These are phyloP conservation scores for Rhizopogon vulgaris DNA, from an alignment of 768 basidiomycete genomes.

Conservation along the genomic window DNA sequence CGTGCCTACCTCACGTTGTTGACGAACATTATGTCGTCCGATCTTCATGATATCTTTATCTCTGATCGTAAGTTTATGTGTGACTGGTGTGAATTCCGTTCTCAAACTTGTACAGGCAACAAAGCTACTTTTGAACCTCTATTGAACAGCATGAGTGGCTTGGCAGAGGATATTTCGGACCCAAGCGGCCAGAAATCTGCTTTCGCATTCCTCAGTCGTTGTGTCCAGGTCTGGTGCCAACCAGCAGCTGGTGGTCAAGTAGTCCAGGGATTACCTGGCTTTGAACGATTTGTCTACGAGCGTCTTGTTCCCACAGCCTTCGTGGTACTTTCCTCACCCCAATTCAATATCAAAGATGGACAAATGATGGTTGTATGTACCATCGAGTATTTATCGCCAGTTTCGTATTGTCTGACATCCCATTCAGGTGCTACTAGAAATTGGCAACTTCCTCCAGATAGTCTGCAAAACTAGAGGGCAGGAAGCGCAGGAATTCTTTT, in stretches of 20 bases:
- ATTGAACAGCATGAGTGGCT: conserved; percentile 63
- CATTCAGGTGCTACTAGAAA: conserved; percentile 78
- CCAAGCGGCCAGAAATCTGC: conserved; percentile 72
- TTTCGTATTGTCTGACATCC: background rate
- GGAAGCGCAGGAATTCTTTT: conserved; percentile 80
- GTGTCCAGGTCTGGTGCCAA: conserved; percentile 64
- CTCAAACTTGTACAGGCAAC: conserved; percentile 41
- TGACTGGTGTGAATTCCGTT: conserved; percentile 5
- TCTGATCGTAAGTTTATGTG: conserved; percentile 62
- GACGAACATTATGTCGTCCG: conserved; percentile 74
- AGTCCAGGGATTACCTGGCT: conserved; percentile 65
- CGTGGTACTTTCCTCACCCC: conserved; percentile 66
- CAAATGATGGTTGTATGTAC: conserved; percentile 65
- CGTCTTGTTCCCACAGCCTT: conserved; percentile 79
- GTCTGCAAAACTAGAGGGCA: conserved; percentile 70
- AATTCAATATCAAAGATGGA: conserved; percentile 86
- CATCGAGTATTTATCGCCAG: background rate
- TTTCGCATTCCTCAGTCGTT: conserved; percentile 69
- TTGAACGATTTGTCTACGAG: conserved; percentile 89
- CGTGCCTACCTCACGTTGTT: conserved; percentile 83
- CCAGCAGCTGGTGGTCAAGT: conserved; percentile 31
- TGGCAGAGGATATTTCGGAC: conserved; percentile 76
- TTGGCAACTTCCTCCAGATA: conserved; percentile 77
- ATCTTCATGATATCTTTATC: conserved; percentile 77
- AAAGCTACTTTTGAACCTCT: conserved; percentile 62